phyloP scores from a whole-genome alignment of 805 yeast genomes.

The Metschnikowia picachoensis region DNA sequence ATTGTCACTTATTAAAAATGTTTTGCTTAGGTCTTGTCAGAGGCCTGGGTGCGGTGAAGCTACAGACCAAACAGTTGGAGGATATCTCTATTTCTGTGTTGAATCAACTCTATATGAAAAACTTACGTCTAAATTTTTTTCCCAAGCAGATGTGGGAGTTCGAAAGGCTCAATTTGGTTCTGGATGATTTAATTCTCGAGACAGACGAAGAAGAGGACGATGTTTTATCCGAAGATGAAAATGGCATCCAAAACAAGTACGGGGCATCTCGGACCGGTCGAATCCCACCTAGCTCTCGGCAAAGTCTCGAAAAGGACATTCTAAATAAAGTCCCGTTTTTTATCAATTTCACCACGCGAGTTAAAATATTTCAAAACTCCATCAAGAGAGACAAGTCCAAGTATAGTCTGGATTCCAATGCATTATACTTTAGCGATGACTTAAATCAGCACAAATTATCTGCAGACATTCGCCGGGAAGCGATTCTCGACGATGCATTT shows the following conservation, averaged over 20 bases:
- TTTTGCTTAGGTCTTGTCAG: constrained; percentile 46
- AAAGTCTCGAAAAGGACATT: constrained; percentile 41
- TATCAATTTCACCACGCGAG: constrained; percentile 72
- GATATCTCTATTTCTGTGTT: constrained; percentile 47
- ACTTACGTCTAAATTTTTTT: constrained; percentile 56
- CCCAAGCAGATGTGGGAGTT: constrained; percentile 50
- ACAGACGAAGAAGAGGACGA: constrained; percentile 38
- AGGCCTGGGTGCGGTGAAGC: neutral
- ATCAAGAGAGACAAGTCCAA: constrained; percentile 49
- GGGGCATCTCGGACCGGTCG: too few species aligned
- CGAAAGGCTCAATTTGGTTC: constrained; percentile 29
- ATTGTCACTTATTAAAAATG: constrained; percentile 47
- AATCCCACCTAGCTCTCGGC: neutral
- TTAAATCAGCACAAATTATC: constrained; percentile 21
- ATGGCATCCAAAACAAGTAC: too few species aligned
- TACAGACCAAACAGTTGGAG: constrained; percentile 14
- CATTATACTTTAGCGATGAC: constrained; percentile 15
- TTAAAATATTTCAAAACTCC: constrained; percentile 62
- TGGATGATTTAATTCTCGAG: constrained; percentile 27
- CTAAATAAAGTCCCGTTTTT: constrained; percentile 72
- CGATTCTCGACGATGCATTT: constrained; percentile 73
- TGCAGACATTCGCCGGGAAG: constrained; percentile 65
- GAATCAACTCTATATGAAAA: constrained; percentile 62
- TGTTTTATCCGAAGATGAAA: constrained; percentile 16
- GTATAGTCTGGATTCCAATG: constrained; percentile 19